Evolutionary conservation across 495 filamentous ascomycete genomes (phyloP).

Genomic region (Xylaria castorea): DNA sequence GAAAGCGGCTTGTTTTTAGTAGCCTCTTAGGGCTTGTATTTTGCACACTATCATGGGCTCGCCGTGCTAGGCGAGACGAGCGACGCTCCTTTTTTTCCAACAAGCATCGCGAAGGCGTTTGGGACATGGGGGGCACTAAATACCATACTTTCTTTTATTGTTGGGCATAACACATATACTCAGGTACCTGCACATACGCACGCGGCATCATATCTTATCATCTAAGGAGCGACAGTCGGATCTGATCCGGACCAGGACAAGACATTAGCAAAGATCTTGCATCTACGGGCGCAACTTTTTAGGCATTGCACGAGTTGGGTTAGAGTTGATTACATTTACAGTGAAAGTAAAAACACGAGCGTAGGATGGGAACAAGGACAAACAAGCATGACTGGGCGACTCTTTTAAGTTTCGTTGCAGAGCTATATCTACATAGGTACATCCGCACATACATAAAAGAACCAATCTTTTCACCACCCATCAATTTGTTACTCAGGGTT

Average conservation of each 20-base stretch:
- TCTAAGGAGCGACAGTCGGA: not conserved
- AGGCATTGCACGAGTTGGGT: not conserved
- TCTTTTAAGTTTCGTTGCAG: not conserved
- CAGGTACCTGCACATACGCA: not conserved
- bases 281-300: not conserved
- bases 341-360: not conserved
- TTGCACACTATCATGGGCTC: not conserved
- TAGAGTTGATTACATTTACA: not conserved
- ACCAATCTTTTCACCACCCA: not conserved
- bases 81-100: not conserved
- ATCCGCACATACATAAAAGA: not conserved
- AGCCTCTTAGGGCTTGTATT: not conserved
- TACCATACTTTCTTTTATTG: not conserved
- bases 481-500: not conserved
- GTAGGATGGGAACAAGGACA: not conserved
- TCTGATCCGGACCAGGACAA: not conserved
- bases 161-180: not conserved
- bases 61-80: not conserved
- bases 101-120: constrained; percentile 21
- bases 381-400: constrained; percentile 5
- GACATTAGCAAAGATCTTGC: not conserved
- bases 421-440: not conserved
- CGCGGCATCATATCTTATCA: not conserved
- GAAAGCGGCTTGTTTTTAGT: not conserved
- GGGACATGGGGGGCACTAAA: constrained; percentile 3